Evolutionary conservation across 2,329 filamentous ascomycete genomes (phyloP).

Genomic region (Hymenoscyphus infarciens): DNA sequence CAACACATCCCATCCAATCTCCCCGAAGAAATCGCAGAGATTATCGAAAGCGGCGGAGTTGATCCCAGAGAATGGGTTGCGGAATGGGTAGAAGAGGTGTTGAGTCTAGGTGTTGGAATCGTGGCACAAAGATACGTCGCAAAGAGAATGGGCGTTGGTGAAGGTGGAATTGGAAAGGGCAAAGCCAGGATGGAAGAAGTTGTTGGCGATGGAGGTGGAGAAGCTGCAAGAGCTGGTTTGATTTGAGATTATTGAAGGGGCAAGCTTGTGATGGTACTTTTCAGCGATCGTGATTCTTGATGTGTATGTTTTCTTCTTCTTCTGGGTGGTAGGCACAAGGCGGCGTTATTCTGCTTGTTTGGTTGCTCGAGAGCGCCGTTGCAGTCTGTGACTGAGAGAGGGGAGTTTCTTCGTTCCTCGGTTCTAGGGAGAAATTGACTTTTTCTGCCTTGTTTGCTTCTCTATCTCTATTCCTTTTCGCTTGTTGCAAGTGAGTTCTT

Average conservation of each 20-base stretch:
- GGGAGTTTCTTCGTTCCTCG: background rate
- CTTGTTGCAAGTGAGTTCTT: no score
- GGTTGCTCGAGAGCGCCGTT: background rate
- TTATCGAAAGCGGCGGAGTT: conserved; percentile 70
- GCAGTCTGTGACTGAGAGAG: background rate
- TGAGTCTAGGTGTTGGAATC: conserved; percentile 74
- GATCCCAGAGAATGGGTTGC: conserved; percentile 96
- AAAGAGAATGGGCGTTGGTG: conserved; percentile 90
- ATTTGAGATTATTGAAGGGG: conserved; percentile 19
- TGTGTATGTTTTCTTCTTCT: conserved; percentile 1
- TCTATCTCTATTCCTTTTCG: background rate
- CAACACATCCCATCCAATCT: conserved; percentile 46
- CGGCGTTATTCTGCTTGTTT: background rate
- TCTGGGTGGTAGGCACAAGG: background rate
- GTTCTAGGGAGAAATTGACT: background rate
- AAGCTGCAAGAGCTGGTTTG: conserved; percentile 57
- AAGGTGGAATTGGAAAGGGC: conserved; percentile 62
- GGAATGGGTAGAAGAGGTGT: conserved; percentile 90
- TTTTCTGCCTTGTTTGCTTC: background rate
- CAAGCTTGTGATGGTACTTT: conserved; percentile 4
- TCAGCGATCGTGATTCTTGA: conserved; percentile 4
- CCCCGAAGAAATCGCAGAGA: conserved; percentile 82
- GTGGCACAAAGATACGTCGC: conserved; percentile 95
- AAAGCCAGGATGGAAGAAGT: conserved; percentile 58
- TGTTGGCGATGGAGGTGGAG: conserved; percentile 54